Base-by-base conservation (phyloP, 352 stramenopile genomes). In the Globisporangium echinulatum region DNA sequence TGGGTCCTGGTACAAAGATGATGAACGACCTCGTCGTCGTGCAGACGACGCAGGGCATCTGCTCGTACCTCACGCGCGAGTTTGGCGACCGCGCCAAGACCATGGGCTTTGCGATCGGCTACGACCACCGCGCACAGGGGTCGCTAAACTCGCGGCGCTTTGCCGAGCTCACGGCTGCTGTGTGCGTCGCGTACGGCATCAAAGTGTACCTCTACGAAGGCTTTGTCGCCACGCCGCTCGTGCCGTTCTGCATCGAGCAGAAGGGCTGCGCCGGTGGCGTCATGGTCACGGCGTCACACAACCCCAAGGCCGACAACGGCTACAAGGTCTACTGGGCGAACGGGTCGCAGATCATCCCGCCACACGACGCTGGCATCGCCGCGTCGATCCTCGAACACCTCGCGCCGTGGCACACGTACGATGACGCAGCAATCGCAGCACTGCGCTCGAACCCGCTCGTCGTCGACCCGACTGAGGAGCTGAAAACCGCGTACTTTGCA, bases 281-380 rank as follows among this genome's bases (percentile, higher is more conserved):
- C 39, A 98, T 98, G 92, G 89, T 97, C 50, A 98, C 94, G 33
- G 97, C 97, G 17, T 98, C 92, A 54, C 97, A 99, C 75, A 99
- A 99, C 82, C 97, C 97, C 7, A 98, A 98, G 72, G 74, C 63
- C 7, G 97, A 99, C 82, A 94, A 98, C 75, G 97, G 97, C 44
- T 99, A 98, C 82, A 99, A 99, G 70, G 87, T 98, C 0, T 98
- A 98, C 72, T 97, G 92, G 87, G 72, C 64, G 49, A 97, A 98
- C 67, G 97, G 88, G 47, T 96, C 89, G 69, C 97, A 99, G 77
- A 99, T 99, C 67, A 98, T 98, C 65, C 79, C 96, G 46, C 97
- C 97, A 7, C 85, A 98, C 54, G 97, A 99, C 72, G 77, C 72
- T 42, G 79, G 79, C 56, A 99, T 99, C 63, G 90, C 96, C 10